Base-by-base conservation (phyloP, 768 basidiomycete species). In the Tricholoma furcatifolium region DNA sequence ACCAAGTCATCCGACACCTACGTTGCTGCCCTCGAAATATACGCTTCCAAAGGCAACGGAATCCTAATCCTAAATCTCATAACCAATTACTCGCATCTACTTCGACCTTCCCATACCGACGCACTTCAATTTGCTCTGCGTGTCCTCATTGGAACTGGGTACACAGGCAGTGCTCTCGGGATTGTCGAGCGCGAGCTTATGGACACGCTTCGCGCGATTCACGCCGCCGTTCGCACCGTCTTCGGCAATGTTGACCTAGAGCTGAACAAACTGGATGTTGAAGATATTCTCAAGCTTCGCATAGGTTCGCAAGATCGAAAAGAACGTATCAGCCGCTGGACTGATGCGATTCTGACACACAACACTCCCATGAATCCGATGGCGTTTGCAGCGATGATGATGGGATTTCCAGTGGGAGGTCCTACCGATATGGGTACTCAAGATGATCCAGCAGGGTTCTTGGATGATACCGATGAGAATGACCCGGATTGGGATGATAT, bases 311-410 rank as follows among this genome's bases (percentile, higher is more conserved):
- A 68, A 0, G 65, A 67, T n/a, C 74, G 86, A 6, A 67, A 70
- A 23, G 70, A 71, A 2, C 77, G 82, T 39, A 63, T 84, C 4
- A 71, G 78, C 49, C 63, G 66, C 7, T 87, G 83, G 83, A 76
- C 77, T 9, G 79, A 80, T 32, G 66, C 70, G 11, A 65, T 82
- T 8, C 54, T 69, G 11, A 78, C 82, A 0, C 74, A 75, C 0
- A 66, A 66, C 1, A 62, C 56, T 0, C 53, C 68, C 1, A 46
- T 78, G 30, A 71, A 80, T 53, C 82, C 82, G 2, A 74, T 85
- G 74, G 76, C 83, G 2, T 76, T 87, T 47, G 83, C 85, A 0
- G 83, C 84, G 14, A 78, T 85, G 75, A 78, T 87, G 75, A 61
- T 61, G 64, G 72, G 74, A 1, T 55, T 75, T 2, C 72, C 72